These are phyloP conservation scores for Friedmanniomyces endolithicus DNA, from an alignment of 495 filamentous ascomycete genomes.

Conservation along the genomic window DNA sequence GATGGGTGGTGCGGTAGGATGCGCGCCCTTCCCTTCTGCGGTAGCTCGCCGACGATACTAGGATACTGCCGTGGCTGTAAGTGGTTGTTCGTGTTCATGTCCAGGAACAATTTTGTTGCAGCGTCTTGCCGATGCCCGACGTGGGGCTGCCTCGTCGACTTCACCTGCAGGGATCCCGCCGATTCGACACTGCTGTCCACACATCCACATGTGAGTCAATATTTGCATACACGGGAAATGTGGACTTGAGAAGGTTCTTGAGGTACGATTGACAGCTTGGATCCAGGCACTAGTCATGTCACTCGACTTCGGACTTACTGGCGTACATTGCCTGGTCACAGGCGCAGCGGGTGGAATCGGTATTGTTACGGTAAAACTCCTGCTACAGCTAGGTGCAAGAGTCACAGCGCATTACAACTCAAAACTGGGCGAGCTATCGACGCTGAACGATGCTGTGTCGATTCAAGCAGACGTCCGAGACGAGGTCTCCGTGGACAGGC, in stretches of 20 bases:
- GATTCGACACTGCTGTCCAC: too few relatives aligned
- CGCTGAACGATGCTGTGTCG: neutral
- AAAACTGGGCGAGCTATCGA: conserved; percentile 4
- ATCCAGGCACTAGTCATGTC: conserved; percentile 5
- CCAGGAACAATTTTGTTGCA: neutral
- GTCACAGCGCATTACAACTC: conserved; percentile 19
- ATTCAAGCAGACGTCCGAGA: conserved; percentile 19
- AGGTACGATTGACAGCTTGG: too few relatives aligned
- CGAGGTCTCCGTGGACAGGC: conserved; percentile 1
- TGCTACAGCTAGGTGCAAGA: conserved; percentile 12
- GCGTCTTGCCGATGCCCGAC: neutral
- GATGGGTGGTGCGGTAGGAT: neutral
- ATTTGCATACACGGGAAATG: too few relatives aligned
- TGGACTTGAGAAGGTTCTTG: too few relatives aligned
- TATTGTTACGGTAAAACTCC: conserved; percentile 7
- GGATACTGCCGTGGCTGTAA: neutral
- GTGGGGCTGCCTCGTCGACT: too few relatives aligned
- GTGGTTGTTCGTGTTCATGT: neutral
- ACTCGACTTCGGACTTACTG: conserved; percentile 14
- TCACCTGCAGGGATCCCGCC: neutral
- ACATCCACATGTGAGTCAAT: too few relatives aligned
- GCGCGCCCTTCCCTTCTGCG: neutral
- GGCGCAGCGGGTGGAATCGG: conserved; percentile 19
- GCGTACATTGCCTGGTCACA: conserved; percentile 14
- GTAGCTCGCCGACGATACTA: neutral